phyloP scores from a whole-genome alignment of 2,329 filamentous ascomycete genomes.

The Sclerotiophoma versabilis region DNA sequence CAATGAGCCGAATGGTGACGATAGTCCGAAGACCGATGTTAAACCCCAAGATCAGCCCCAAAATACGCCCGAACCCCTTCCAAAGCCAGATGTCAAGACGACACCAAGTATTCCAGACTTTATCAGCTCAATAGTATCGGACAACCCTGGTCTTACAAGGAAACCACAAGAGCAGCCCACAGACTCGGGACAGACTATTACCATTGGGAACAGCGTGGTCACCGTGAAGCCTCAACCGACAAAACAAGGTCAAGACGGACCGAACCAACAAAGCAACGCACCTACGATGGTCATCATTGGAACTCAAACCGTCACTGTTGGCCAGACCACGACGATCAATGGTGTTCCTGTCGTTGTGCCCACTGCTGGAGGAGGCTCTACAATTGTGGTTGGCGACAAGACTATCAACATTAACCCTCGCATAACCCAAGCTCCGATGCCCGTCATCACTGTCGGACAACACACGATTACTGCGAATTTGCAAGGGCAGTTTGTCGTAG shows the following conservation, averaged over 20 bases:
- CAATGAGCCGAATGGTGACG: background rate
- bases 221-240: slow-evolving; percentile 24
- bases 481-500: slow-evolving; percentile 44
- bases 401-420: slow-evolving; percentile 31
- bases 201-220: slow-evolving; percentile 32
- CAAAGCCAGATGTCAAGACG: slow-evolving; percentile 5
- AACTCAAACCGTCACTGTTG: slow-evolving; percentile 36
- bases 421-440: slow-evolving; percentile 21
- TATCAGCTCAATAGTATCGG: slow-evolving; percentile 23
- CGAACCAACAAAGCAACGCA: slow-evolving; percentile 17
- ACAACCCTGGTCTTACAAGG: slow-evolving; percentile 18
- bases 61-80: slow-evolving; percentile 4
- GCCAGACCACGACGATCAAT: slow-evolving; percentile 41
- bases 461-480: slow-evolving; percentile 41
- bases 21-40: slow-evolving; percentile 9
- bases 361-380: slow-evolving; percentile 27
- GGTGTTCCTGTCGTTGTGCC: slow-evolving; percentile 41
- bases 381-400: slow-evolving; percentile 39
- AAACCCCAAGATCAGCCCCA: slow-evolving; percentile 4
- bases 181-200: slow-evolving; percentile 20
- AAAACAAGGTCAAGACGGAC: slow-evolving; percentile 18
- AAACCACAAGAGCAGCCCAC: slow-evolving; percentile 12
- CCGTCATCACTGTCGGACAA: slow-evolving; percentile 37
- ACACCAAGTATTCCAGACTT: slow-evolving; percentile 21
- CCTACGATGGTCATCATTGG: slow-evolving; percentile 35